Conservation (phyloP, 192 early-diverging fungal genomes). For the Dissophora ornata region DNA sequence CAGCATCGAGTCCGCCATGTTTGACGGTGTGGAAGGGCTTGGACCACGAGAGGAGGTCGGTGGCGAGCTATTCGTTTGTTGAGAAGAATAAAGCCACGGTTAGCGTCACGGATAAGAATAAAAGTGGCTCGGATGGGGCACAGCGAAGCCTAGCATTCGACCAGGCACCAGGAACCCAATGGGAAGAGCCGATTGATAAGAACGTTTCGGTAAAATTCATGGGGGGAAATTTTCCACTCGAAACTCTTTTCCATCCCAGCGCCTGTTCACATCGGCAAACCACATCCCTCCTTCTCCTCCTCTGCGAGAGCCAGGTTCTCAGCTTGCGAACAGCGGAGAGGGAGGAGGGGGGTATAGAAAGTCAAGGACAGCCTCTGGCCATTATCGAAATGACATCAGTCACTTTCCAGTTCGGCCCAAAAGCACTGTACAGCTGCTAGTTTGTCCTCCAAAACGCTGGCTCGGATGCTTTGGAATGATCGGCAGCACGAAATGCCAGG, state of each 20-base stretch:
- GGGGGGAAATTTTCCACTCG: neutral
- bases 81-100: neutral
- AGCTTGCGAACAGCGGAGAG: neutral
- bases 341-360: neutral
- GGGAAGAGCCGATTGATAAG: no score
- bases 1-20: slow-evolving; percentile 80
- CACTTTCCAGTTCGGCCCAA: no score
- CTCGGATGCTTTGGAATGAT: no score
- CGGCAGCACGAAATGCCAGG: no score
- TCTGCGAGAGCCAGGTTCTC: neutral
- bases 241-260: neutral
- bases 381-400: neutral
- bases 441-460: no score
- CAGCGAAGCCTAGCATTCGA: neutral
- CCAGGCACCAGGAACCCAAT: neutral
- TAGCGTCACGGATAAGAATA: neutral
- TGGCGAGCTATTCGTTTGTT: slow-evolving; percentile 64
- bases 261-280: neutral
- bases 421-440: no score
- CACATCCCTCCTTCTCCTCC: no score
- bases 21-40: slow-evolving; percentile 79
- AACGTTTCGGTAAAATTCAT: neutral
- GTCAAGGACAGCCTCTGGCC: neutral
- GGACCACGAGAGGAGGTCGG: slow-evolving; percentile 83
- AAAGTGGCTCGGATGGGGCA: neutral